Evolutionary conservation across 495 filamentous ascomycete species (phyloP), one percentile per base, ranked within the genome.

Genomic region (Aspergillus campestris): DNA sequence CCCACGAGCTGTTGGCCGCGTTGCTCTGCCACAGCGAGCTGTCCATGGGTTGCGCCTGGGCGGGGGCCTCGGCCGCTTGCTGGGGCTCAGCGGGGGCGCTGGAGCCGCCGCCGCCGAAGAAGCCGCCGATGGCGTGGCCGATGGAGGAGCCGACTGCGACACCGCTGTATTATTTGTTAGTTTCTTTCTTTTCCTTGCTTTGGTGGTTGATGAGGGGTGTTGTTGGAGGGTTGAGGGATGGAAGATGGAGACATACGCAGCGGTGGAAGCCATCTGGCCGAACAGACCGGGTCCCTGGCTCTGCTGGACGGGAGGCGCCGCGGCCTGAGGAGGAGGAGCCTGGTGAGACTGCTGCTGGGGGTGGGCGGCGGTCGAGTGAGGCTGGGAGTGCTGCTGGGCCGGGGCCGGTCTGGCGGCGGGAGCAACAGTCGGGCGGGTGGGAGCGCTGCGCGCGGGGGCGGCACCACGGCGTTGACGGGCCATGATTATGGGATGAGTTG

Each of bases 71-170:
- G 7, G 66, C 60, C 32, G 65, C 66, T 57, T 60, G 70, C 55
- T 74, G 71, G 36, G 69, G 47, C 59, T 77, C 74, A 54, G 78
- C 78, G 34, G 85, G 74, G 31, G 82, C 74, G 48, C 65, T 66
- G 48, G 64, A 62, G 52, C 78, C 75, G 41, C 78, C 76, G 52
- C 87, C 85, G 59, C 84, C 79, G 71, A 91, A 94, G 59, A 87
- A 67, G 46, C 87, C 86, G 59, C 89, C 87, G 66, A 97, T 79
- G 50, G 87, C 89, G 70, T 97, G 90, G 60, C 92, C 92, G 70
- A 98, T 87, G 15, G 88, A 86, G 41, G 87, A 92, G 49, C 92
- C 92, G 45, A 97, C 82, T 46, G 91, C 92, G 49, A 96, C 92
- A 80, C 92, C 92, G 59, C 89, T 95, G 53, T 47, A 35, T 49